Conservation (phyloP, 495 filamentous ascomycete species). For the Chaetomium tenue region DNA sequence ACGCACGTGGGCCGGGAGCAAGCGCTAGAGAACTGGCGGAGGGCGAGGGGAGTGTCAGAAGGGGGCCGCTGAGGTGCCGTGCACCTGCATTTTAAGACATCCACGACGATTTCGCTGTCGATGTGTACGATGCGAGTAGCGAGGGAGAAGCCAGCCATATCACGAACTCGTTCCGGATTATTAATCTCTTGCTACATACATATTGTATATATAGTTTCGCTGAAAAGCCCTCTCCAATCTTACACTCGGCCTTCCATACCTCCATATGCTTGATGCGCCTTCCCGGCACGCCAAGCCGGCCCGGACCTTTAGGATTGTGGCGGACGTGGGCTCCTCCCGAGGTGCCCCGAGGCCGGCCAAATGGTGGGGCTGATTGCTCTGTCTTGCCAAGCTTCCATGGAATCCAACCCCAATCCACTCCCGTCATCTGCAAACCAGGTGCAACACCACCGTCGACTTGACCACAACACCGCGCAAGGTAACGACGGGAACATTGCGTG, state of each 20-base stretch:
- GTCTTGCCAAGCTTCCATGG: conserved; percentile 18
- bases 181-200: neutral
- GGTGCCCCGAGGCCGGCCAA: neutral
- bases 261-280: neutral
- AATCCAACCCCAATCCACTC: conserved; percentile 7
- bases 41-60: neutral
- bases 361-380: conserved; percentile 11
- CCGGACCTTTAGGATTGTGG: neutral
- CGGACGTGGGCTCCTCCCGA: neutral
- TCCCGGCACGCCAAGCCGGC: neutral
- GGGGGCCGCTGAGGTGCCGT: neutral
- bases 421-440: conserved; percentile 8
- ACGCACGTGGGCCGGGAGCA: conserved; percentile 56
- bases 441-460: neutral
- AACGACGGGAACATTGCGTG: neutral
- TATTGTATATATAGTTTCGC: neutral
- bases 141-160: neutral
- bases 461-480: neutral
- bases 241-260: neutral
- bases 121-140: neutral
- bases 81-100: neutral
- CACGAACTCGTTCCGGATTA: neutral
- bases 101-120: neutral
- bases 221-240: neutral
- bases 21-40: conserved; percentile 54